A percentile compares a stretch with the other conserved stretches of the same genome.
phyloP scores from a whole-genome alignment of 2,329 filamentous ascomycete genomes.

The Aspergillus viridinutans region DNA sequence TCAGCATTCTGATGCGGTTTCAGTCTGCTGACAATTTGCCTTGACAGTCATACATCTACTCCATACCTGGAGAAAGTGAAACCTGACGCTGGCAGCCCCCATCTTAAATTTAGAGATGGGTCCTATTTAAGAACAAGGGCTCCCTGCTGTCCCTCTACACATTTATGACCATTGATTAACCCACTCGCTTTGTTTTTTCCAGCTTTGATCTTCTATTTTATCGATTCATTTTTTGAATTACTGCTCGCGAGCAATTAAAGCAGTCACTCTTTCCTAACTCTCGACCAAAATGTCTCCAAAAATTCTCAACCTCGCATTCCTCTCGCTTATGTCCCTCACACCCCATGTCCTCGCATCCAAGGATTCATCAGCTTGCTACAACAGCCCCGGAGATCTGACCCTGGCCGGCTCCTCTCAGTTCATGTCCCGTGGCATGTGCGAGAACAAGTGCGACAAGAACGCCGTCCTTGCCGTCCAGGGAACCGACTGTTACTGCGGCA shows the following conservation, averaged over 20 bases:
- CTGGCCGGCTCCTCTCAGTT: not conserved
- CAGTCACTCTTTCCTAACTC: not conserved
- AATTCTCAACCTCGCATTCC: conserved; percentile 3
- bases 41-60: conserved; percentile 7
- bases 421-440: not conserved
- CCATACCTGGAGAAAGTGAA: not conserved
- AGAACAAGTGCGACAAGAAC: conserved; percentile 12
- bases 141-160: not conserved
- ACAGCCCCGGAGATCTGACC: conserved; percentile 3
- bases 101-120: not conserved
- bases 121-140: not conserved
- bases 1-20: conserved; percentile 18
- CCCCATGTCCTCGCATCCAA: not conserved
- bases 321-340: conserved; percentile 3
- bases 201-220: not conserved
- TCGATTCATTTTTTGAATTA: not conserved
- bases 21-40: conserved; percentile 9
- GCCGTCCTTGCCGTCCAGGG: conserved; percentile 17
- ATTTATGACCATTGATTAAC: not conserved
- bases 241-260: not conserved
- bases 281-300: not conserved
- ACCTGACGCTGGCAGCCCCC: not conserved
- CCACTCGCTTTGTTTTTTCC: not conserved
- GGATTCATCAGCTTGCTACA: conserved; percentile 7
- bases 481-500: conserved; percentile 20